Base-by-base conservation (phyloP, 805 yeast species). In the Yarrowia osloensis region DNA sequence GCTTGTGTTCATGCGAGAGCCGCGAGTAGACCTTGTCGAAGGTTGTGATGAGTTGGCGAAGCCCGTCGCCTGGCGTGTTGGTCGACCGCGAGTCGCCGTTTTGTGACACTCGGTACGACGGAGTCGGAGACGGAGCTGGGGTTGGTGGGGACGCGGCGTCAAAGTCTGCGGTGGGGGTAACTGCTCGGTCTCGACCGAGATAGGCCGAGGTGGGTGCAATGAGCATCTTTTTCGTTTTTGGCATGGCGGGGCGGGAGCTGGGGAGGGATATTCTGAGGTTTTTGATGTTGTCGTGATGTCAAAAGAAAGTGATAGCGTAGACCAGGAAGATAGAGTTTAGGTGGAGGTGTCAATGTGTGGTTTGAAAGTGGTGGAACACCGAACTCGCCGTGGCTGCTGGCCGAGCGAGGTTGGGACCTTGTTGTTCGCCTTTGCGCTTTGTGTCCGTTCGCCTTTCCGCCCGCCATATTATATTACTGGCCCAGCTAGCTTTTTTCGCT, bases 81-180 rank as follows among this genome's bases (percentile, higher is more conserved):
- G 40, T 21, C 4, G 31, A 15, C 33, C 52, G 52, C 0, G 39
- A 42, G n/a, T 31, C 44, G 39, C 52, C 52, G 19, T 44, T 44
- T n/a, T 59, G 52, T 9, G 65, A 33, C 28, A 31, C 39, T 21
- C 49, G 54, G 19, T 44, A 61, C 17, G 57, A 31, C 37, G 67
- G 67, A 0, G 59, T 63, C 13, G 67, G 67, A 2, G 59, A 49
- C 2, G 67, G 67, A 4, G 67, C 67, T n/a, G 67, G 67, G 24
- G 67, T 63, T 2, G 67, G 67, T 13, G 67, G 67, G 5, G 67
- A 63, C 8, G 50, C 46, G 15, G 47, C 59, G 17, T 39, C 46
- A 5, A 49, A 37, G 46, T 63, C 67, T 8, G 44, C n/a, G 2
- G 67, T 63, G 28, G 67, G 57, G 7, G 67, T 63, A 4, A 42